Base-by-base conservation (phyloP, 83 land plant genomes). In the Picea abies region DNA sequence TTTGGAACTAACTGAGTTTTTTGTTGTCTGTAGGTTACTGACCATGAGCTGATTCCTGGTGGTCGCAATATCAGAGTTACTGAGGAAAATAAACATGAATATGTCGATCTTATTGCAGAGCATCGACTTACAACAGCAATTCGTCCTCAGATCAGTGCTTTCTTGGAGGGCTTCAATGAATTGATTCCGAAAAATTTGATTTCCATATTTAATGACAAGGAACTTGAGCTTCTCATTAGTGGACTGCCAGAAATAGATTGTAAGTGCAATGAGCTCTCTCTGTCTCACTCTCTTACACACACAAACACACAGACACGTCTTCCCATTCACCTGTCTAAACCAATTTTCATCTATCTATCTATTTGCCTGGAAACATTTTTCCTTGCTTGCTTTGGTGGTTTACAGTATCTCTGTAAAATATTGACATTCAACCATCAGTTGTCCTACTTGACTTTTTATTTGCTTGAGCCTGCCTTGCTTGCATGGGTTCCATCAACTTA, bases 171-270 rank as follows among this genome's bases (percentile, higher is more conserved):
- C 17, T 98, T 94, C 85, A 94, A 92, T 86, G 99, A 98, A 56
- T 83, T 98, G 81, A 93, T 98, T 73, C 85, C 96, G 29, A 85
- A 90, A 52, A 97, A 98, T 5, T 79, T 98, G 75, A 91, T 98
- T 75, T 90, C 97, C 29, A 98, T 98, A 60, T 98, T 98, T 64
- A 96, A 98, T 87, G 99, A 98, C 79, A 98, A 92, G 90, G 99
- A 98, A 83, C 89, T 98, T 76, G 99, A 98, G 84, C 89, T 98
- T 19, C 85, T 98, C 60, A 98, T 98, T 58, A 96, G 99, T 87
- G 99, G 99, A 12, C 99, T 98, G 80, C 99, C 99, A 25, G 99
- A 98, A 81, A 98, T 98, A 76, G 99, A 98, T 84, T 87, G 99
- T 98, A 70, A 92, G 99, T 90, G 41, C 26, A 25, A 44, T n/a